phyloP scores from a whole-genome alignment of 805 yeast species.

The Candida maesae region DNA sequence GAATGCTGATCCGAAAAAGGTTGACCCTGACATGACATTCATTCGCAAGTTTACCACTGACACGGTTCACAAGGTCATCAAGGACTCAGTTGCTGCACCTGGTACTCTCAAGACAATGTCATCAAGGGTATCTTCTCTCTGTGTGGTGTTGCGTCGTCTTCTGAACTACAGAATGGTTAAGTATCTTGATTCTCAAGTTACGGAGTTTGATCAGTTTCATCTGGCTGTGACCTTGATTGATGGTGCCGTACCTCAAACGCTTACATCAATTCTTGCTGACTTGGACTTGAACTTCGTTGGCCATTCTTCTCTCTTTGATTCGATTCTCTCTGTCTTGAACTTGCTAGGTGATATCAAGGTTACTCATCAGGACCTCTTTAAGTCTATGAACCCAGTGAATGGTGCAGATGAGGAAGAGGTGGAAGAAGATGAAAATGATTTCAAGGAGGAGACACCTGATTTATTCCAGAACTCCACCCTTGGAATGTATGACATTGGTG shows the following conservation, averaged over 20 bases:
- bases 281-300: slow-evolving; percentile 74
- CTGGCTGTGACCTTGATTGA: slow-evolving; percentile 68
- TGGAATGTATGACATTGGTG: slow-evolving; percentile 90
- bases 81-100: slow-evolving; percentile 41
- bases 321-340: slow-evolving; percentile 56
- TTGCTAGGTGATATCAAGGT: slow-evolving; percentile 53
- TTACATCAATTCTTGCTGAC: slow-evolving; percentile 57
- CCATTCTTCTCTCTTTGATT: slow-evolving; percentile 54
- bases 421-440: slow-evolving; percentile 54
- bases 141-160: slow-evolving; percentile 21
- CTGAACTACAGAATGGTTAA: slow-evolving; percentile 23
- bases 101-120: slow-evolving; percentile 43
- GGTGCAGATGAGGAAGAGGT: slow-evolving; percentile 54
- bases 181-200: slow-evolving; percentile 29
- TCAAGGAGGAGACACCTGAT: slow-evolving; percentile 69
- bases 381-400: slow-evolving; percentile 35
- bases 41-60: slow-evolving; percentile 75
- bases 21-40: slow-evolving; percentile 67
- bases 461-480: slow-evolving; percentile 83
- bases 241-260: slow-evolving; percentile 51
- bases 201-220: slow-evolving; percentile 57
- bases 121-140: slow-evolving; percentile 45
- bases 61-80: slow-evolving; percentile 56
- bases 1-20: slow-evolving; percentile 43
- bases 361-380: slow-evolving; percentile 54